phyloP scores from a whole-genome alignment of 345 rosid genomes.

The Aurinia saxatilis region DNA sequence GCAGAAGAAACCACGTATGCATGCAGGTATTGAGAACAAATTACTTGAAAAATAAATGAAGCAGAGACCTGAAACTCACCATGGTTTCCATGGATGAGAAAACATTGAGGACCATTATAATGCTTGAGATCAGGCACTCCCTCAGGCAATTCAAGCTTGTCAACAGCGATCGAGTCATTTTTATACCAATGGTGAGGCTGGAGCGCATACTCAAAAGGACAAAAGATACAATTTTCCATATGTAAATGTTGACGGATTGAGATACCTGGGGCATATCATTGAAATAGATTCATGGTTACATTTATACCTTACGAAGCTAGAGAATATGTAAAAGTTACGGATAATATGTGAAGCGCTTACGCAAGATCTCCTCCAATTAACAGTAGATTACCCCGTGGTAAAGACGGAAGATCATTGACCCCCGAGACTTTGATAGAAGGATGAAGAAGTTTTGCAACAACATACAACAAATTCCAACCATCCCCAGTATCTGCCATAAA shows the following conservation, averaged over 20 bases:
- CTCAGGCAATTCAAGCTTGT: constrained; percentile 80
- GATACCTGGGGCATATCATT: constrained; percentile 50
- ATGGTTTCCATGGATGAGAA: constrained; percentile 93
- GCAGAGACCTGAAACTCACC: constrained; percentile 47
- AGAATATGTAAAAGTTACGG: constrained; percentile 1
- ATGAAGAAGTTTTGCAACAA: constrained; percentile 80
- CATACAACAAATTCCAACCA: constrained; percentile 92
- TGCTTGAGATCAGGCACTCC: constrained; percentile 64
- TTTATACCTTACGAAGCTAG: neutral
- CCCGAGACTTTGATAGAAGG: constrained; percentile 41
- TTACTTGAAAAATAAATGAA: constrained; percentile 3
- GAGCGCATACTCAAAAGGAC: constrained; percentile 94
- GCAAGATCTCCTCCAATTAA: constrained; percentile 99
- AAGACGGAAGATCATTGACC: constrained; percentile 35
- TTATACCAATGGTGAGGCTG: constrained; percentile 89
- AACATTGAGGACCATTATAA: constrained; percentile 92
- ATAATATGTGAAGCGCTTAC: constrained; percentile 48
- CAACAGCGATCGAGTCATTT: constrained; percentile 62
- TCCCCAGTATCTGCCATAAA: constrained; percentile 99
- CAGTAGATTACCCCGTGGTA: constrained; percentile 71
- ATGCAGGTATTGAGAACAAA: constrained; percentile 2
- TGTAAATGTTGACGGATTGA: constrained; percentile 91
- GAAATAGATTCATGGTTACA: constrained; percentile 3
- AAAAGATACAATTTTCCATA: constrained; percentile 83
- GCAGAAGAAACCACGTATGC: constrained; percentile 2